Conservation (phyloP, 805 yeast species). For the Zygosaccharomyces bailii region DNA sequence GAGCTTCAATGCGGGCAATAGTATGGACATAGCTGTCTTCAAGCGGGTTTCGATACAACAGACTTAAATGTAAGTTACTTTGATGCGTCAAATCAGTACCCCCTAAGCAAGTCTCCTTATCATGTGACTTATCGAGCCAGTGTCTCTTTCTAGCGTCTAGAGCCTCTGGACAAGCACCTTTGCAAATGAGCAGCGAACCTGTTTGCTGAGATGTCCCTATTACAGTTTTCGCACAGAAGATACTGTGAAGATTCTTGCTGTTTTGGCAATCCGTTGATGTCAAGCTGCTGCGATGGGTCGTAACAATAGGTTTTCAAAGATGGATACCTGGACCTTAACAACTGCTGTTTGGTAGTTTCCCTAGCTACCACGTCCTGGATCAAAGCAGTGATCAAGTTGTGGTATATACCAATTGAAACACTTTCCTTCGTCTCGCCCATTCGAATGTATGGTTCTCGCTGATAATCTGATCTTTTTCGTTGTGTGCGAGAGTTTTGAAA, state of each 20-base stretch:
- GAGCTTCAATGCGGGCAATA: conserved; percentile 19
- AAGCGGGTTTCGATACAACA: neutral
- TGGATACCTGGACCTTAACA: conserved; percentile 25
- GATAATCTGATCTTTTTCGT: neutral
- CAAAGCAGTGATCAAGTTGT: conserved; percentile 29
- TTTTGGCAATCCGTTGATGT: conserved; percentile 31
- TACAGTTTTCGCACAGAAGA: conserved; percentile 77
- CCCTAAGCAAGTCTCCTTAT: neutral
- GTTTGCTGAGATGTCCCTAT: conserved; percentile 82
- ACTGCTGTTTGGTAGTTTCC: conserved; percentile 26
- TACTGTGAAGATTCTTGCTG: conserved; percentile 43
- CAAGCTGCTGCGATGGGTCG: conserved; percentile 28
- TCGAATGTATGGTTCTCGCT: neutral
- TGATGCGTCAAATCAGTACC: neutral
- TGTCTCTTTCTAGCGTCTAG: conserved; percentile 38
- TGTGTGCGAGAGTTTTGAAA: neutral
- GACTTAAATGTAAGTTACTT: too few species aligned
- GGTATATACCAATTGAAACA: conserved; percentile 23
- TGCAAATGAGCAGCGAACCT: conserved; percentile 92
- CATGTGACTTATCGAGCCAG: neutral
- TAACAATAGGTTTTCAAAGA: conserved; percentile 25
- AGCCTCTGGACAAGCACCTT: conserved; percentile 78
- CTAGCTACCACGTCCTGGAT: conserved; percentile 34
- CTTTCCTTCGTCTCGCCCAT: conserved; percentile 25
- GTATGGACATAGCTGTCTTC: conserved; percentile 17